phyloP scores from a whole-genome alignment of 805 yeast species.

The Ogataea ganodermae region DNA sequence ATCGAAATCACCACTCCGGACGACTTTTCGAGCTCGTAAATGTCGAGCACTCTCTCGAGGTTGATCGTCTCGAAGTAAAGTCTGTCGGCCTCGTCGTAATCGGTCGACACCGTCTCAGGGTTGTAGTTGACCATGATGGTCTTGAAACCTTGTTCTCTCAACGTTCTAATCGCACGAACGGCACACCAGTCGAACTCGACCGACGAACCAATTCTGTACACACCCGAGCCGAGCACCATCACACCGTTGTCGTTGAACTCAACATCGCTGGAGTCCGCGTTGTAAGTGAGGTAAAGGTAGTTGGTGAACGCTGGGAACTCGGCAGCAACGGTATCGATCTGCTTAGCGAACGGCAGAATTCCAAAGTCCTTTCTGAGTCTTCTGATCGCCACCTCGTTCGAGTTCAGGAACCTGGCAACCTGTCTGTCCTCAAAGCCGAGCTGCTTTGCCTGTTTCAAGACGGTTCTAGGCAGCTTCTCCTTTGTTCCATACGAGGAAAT shows the following conservation, averaged over 20 bases:
- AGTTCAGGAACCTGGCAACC: conserved; percentile 82
- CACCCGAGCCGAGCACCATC: conserved; percentile 97
- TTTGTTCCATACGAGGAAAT: conserved; percentile 57
- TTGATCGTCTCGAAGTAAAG: conserved; percentile 94
- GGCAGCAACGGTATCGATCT: conserved; percentile 98
- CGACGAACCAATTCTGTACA: conserved; percentile 97
- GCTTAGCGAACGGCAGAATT: conserved; percentile 89
- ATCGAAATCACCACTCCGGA: conserved; percentile 92
- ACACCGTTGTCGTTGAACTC: conserved; percentile 90
- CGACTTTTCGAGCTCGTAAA: conserved; percentile 88
- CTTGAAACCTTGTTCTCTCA: conserved; percentile 81
- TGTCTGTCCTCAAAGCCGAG: conserved; percentile 97
- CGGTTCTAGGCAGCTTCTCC: conserved; percentile 60
- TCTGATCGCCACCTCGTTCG: conserved; percentile 92
- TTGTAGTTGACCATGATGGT: conserved; percentile 97
- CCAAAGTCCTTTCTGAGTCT: conserved; percentile 85
- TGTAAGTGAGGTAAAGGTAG: conserved; percentile 92
- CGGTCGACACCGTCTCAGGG: conserved; percentile 99
- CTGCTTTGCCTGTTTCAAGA: conserved; percentile 87
- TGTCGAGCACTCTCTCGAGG: conserved; percentile 91
- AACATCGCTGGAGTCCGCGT: conserved; percentile 86
- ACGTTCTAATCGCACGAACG: conserved; percentile 91
- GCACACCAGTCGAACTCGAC: conserved; percentile 99
- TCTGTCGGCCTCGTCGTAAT: conserved; percentile 97
- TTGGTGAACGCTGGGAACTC: conserved; percentile 97